Evolutionary conservation across 2,329 filamentous ascomycete genomes (phyloP), one percentile per base, ranked within the genome.

Genomic region (Xylogone sp.): DNA sequence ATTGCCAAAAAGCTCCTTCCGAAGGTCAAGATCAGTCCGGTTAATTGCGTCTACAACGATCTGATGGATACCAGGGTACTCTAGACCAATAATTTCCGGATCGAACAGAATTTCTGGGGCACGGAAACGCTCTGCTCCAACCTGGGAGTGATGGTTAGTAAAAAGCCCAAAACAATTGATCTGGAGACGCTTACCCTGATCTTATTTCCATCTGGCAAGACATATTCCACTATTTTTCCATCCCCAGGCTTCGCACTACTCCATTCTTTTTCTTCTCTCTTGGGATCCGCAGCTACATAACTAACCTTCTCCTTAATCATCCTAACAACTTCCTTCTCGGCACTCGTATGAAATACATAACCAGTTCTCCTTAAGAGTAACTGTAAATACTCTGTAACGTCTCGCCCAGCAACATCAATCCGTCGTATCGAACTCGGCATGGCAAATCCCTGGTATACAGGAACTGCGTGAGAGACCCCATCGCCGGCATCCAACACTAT

Each of bases 281-380:
- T 87, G 7, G 94, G 92, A 69, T 97, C 92, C 48, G 88, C 74
- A 21, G 94, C 91, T 39, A 99, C 87, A 68, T 97, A 99, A 52
- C 89, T 88, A 45, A 90, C 87, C 66, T 88, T 89, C 78, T 99
- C 94, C 75, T 99, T 99, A 74, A 99, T 97, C 70, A 90, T 81
- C 59, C 93, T 84, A 52, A 99, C 94, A n/a, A 97, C 91, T 73
- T 99, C 94, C 75, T 99, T 99, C 77, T 99, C 94, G 12, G 94
- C 94, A 68, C 91, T 97, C 18, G 94, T 99, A 72, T 97, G 93
- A 69, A 99, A 96, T 18, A 97, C 84, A 67, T 94, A 90, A 46
- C 94, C 94, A 62, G 86, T 89, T 77, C 97, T 97, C 65, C 94
- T 83, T 60, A 99, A 76, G 61, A 97, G 74, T 54, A 87, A 85